phyloP scores from a whole-genome alignment of 306 rosid genomes.

The Cucurbita ficifolia region DNA sequence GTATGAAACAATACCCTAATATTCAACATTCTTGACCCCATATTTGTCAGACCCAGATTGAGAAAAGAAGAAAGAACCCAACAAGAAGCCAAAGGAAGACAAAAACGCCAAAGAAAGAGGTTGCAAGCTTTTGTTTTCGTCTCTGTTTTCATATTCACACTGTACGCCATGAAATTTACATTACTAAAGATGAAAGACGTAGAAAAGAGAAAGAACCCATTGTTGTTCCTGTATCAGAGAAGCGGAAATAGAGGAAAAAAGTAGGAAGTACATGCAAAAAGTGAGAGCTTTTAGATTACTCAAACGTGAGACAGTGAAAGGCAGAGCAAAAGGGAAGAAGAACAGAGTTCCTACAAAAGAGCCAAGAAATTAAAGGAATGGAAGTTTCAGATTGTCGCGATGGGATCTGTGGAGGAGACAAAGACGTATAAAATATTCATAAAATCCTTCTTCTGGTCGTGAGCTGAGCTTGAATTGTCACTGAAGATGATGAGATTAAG shows the following conservation, averaged over 20 bases:
- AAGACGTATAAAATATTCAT: slow-evolving; percentile 11
- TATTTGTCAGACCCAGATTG: slow-evolving; percentile 32
- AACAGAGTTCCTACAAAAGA: neutral
- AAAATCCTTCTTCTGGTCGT: neutral
- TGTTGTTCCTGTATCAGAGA: slow-evolving; percentile 16
- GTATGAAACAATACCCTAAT: slow-evolving; percentile 14
- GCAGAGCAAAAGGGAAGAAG: slow-evolving; percentile 11
- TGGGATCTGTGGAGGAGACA: slow-evolving; percentile 48
- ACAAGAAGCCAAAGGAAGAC: slow-evolving; percentile 1
- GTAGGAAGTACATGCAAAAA: neutral
- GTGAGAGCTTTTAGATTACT: neutral
- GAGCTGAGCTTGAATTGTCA: no score
- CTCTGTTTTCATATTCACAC: slow-evolving; percentile 27
- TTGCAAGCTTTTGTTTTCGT: neutral
- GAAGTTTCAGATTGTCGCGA: slow-evolving; percentile 25
- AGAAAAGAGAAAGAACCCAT: slow-evolving; percentile 20
- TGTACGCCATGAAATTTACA: slow-evolving; percentile 18
- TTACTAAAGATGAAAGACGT: slow-evolving; percentile 18
- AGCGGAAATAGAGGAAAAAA: neutral
- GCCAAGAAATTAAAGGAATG: neutral
- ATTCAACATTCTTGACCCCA: slow-evolving; percentile 17
- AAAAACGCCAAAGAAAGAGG: slow-evolving; percentile 1
- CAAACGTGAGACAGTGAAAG: slow-evolving; percentile 10
- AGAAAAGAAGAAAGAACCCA: slow-evolving; percentile 4
- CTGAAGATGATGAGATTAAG: neutral